These are phyloP conservation scores for Cladophialophora psammophila DNA, from an alignment of 2,329 filamentous ascomycete genomes.

Conservation along the genomic window DNA sequence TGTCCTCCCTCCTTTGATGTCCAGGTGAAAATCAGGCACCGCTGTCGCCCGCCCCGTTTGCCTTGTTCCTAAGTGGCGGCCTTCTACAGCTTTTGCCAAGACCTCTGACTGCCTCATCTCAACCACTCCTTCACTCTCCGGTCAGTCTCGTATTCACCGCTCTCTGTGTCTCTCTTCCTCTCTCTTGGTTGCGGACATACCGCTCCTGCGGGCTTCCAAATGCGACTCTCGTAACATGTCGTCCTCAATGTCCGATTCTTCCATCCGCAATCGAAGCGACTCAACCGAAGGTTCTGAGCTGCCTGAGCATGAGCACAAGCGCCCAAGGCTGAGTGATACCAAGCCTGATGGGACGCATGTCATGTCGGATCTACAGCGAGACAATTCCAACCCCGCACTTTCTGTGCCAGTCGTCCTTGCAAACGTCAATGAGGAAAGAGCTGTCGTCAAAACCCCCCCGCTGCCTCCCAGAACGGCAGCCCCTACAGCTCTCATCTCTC, in stretches of 20 bases:
- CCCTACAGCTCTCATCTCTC: constrained; percentile 45
- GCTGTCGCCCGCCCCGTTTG: constrained; percentile 22
- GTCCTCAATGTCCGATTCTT: constrained; percentile 35
- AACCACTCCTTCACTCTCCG: constrained; percentile 25
- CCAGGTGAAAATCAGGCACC: constrained; percentile 10
- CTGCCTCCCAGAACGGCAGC: constrained; percentile 30
- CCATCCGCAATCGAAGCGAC: constrained; percentile 39
- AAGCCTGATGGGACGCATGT: constrained; percentile 34
- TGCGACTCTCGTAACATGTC: constrained; percentile 37
- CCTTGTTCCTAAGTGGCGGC: constrained; percentile 29
- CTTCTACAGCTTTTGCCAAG: constrained; percentile 34
- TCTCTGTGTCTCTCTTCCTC: background rate
- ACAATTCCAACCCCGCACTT: constrained; percentile 27
- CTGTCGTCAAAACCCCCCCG: constrained; percentile 33
- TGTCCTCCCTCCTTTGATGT: background rate
- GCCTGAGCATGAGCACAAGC: constrained; percentile 41
- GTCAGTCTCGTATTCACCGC: constrained; percentile 15
- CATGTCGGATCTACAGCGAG: constrained; percentile 35
- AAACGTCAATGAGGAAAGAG: constrained; percentile 35
- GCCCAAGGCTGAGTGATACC: constrained; percentile 39
- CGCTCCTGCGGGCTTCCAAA: constrained; percentile 28
- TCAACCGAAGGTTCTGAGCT: constrained; percentile 38
- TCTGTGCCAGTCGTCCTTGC: constrained; percentile 23
- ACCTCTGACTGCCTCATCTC: constrained; percentile 31
- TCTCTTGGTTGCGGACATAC: constrained; percentile 14